Conservation (phyloP, 345 rosid species). For the Corchorus capsularis region DNA sequence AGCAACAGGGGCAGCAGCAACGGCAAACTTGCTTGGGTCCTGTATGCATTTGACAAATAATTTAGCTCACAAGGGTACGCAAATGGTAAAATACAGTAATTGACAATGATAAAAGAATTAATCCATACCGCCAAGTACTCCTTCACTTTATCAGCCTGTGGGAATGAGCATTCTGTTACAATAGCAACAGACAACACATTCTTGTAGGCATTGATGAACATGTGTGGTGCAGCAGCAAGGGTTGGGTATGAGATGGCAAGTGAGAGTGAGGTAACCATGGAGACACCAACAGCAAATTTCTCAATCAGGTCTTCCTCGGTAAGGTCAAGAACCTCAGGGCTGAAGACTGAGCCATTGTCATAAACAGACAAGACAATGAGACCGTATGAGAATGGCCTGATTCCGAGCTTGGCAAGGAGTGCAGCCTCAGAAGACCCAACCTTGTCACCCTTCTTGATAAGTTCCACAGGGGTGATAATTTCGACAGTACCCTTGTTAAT, state of each 20-base stretch:
- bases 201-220: constrained; percentile 91
- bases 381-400: constrained; percentile 95
- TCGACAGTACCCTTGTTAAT: constrained; percentile 99
- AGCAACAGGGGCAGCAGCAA: constrained; percentile 45
- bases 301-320: constrained; percentile 77
- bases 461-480: constrained; percentile 91
- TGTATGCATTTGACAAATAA: constrained; percentile 19
- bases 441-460: constrained; percentile 93
- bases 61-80: neutral
- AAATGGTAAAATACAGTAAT: no score
- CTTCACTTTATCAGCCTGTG: constrained; percentile 83
- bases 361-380: constrained; percentile 71
- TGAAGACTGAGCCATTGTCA: constrained; percentile 85
- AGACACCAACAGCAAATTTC: constrained; percentile 80
- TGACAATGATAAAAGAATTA: neutral
- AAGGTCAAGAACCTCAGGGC: constrained; percentile 82
- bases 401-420: constrained; percentile 80
- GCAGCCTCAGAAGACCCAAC: constrained; percentile 98
- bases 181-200: constrained; percentile 71
- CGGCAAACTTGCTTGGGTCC: constrained; percentile 86
- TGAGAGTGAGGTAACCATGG: constrained; percentile 68
- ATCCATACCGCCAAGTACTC: constrained; percentile 68
- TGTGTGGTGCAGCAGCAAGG: constrained; percentile 86
- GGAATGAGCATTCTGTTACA: constrained; percentile 72
- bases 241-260: constrained; percentile 87